phyloP scores from a whole-genome alignment of 164 flowering plant genomes.

The Vitis riparia region DNA sequence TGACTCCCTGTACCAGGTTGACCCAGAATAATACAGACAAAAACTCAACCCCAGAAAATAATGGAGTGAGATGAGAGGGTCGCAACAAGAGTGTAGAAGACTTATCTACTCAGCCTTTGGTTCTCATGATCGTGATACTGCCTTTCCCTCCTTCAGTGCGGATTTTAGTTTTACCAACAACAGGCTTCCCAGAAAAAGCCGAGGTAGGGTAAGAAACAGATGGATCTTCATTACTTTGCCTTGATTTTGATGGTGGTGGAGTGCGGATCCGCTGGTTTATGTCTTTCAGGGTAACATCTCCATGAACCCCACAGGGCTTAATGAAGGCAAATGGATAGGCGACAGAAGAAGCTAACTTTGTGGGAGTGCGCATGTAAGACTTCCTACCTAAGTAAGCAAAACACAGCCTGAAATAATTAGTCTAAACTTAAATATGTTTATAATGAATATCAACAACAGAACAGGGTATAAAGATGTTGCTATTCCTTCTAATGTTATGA shows the following conservation, averaged over 20 bases:
- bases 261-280: slow-evolving; percentile 79
- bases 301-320: slow-evolving; percentile 77
- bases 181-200: slow-evolving; percentile 95
- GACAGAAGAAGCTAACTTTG: slow-evolving; percentile 70
- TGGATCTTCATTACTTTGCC: slow-evolving; percentile 46
- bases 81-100: slow-evolving; percentile 9
- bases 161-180: slow-evolving; percentile 87
- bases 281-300: slow-evolving; percentile 87
- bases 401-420: slow-evolving; percentile 4
- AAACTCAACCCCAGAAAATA: slow-evolving; percentile 15
- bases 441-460: neutral
- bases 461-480: neutral
- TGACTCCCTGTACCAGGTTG: slow-evolving; percentile 11
- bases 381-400: slow-evolving; percentile 52
- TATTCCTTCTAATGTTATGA: neutral
- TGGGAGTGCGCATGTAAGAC: slow-evolving; percentile 54
- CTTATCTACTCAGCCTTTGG: slow-evolving; percentile 62
- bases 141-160: slow-evolving; percentile 97
- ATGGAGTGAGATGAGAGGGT: slow-evolving; percentile 14
- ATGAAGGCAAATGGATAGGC: slow-evolving; percentile 89
- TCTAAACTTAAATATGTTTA: neutral
- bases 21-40: slow-evolving; percentile 14
- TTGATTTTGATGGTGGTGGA: slow-evolving; percentile 63
- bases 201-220: slow-evolving; percentile 66
- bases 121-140: slow-evolving; percentile 94